Conservation (phyloP, 2,329 filamentous ascomycete species). For the Cladosporium sp. region DNA sequence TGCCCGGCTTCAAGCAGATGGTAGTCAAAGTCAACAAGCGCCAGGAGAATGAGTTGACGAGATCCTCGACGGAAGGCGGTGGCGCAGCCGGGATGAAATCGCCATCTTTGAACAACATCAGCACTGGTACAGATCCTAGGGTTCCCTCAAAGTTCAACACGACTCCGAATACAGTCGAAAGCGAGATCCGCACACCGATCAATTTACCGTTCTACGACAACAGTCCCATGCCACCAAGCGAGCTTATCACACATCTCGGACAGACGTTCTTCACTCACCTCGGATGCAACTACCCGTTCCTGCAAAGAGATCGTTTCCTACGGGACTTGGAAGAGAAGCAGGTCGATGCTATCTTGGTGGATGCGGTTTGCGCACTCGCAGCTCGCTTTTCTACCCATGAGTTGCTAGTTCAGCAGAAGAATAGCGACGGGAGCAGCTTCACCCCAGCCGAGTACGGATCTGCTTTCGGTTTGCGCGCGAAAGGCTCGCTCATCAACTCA, state of each 20-base stretch:
- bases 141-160: conserved; percentile 14
- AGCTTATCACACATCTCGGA: conserved; percentile 69
- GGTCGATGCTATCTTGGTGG: conserved; percentile 78
- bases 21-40: conserved; percentile 66
- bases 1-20: conserved; percentile 91
- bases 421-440: conserved; percentile 42
- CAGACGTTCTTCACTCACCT: conserved; percentile 77
- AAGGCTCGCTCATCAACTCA: conserved; percentile 74
- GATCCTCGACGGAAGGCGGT: conserved; percentile 47
- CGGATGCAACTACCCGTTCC: conserved; percentile 80
- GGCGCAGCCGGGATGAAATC: conserved; percentile 21
- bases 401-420: conserved; percentile 48
- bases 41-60: conserved; percentile 55
- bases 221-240: conserved; percentile 65
- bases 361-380: conserved; percentile 76
- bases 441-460: conserved; percentile 64
- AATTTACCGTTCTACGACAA: conserved; percentile 69
- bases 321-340: conserved; percentile 74
- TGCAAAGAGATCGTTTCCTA: conserved; percentile 67
- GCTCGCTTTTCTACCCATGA: conserved; percentile 69
- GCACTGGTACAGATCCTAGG: conserved; percentile 14
- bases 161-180: conserved; percentile 25
- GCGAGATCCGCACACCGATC: conserved; percentile 40
- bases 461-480: conserved; percentile 75
- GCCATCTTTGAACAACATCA: conserved; percentile 16